phyloP scores from a whole-genome alignment of 108 stramenopile species.

The Pseudonitzschia pungens region DNA sequence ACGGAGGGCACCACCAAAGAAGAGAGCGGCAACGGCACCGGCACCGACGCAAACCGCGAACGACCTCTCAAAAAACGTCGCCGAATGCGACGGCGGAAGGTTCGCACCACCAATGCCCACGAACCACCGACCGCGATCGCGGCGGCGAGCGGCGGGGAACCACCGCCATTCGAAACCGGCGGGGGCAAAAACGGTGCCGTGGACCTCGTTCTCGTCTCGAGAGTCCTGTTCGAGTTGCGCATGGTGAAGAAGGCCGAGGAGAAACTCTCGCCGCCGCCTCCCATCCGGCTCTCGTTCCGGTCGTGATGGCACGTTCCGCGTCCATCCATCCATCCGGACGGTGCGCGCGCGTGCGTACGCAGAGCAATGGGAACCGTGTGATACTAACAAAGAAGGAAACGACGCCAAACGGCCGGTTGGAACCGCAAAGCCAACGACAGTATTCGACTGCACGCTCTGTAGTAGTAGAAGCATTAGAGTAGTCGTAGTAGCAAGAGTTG shows the following conservation, averaged over 20 bases:
- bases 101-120: not conserved
- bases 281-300: constrained; percentile 69
- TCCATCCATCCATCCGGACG: no score
- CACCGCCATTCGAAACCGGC: not conserved
- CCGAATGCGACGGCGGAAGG: not conserved
- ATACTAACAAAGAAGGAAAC: no score
- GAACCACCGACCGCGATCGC: not conserved
- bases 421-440: no score
- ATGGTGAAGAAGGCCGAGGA: constrained; percentile 44
- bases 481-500: no score
- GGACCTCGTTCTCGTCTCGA: constrained; percentile 50
- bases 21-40: not conserved
- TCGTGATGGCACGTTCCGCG: not conserved
- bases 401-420: no score
- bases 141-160: not conserved
- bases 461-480: no score
- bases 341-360: no score
- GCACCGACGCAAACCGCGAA: no score
- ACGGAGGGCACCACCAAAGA: constrained; percentile 1
- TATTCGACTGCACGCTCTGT: no score
- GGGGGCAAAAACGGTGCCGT: not conserved
- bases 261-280: constrained; percentile 61
- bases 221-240: constrained; percentile 52
- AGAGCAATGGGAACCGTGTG: not conserved
- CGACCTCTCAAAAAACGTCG: constrained; percentile 5